A percentile compares a stretch with the other conserved stretches of the same genome.
phyloP scores from a whole-genome alignment of 179 eudicot genomes.

The Drosera spatulata region DNA sequence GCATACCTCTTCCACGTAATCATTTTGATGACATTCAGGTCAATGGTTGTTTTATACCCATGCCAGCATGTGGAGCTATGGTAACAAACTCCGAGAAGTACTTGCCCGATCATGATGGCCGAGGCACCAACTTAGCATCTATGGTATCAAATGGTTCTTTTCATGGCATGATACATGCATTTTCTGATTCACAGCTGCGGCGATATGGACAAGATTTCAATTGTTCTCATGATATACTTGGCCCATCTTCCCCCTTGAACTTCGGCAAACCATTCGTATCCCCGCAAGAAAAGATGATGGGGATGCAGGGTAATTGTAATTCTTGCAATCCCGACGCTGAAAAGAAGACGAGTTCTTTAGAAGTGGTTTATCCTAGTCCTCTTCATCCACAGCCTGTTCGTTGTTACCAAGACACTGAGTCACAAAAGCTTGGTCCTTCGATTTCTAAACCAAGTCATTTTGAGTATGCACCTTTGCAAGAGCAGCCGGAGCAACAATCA shows the following conservation, averaged over 20 bases:
- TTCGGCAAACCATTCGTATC: slow-evolving; percentile 21
- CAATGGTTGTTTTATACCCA: slow-evolving; percentile 14
- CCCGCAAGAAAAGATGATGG: slow-evolving; percentile 27
- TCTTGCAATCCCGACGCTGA: neutral
- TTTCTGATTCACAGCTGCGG: slow-evolving; percentile 69
- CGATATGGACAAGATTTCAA: slow-evolving; percentile 40
- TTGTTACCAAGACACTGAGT: slow-evolving; percentile 19
- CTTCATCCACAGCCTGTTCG: slow-evolving; percentile 17
- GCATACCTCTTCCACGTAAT: slow-evolving; percentile 16
- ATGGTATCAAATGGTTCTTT: slow-evolving; percentile 36
- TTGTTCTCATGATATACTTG: slow-evolving; percentile 46
- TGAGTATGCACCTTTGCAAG: too few species aligned
- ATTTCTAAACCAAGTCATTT: too few species aligned
- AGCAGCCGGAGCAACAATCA: too few species aligned
- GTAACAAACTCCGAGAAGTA: slow-evolving; percentile 32
- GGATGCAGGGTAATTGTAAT: slow-evolving; percentile 19
- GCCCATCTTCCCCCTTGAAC: slow-evolving; percentile 36
- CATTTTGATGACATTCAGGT: slow-evolving; percentile 17
- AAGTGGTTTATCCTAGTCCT: slow-evolving; percentile 21
- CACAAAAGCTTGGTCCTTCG: slow-evolving; percentile 4
- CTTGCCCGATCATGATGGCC: slow-evolving; percentile 31
- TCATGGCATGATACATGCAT: slow-evolving; percentile 50
- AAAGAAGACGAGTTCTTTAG: neutral
- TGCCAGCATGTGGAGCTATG: slow-evolving; percentile 24
- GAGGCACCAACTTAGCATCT: slow-evolving; percentile 28